Percentiles rank a stretch among this genome's conserved stretches.
These are phyloP conservation scores for Ramalina intermedia DNA, from an alignment of 495 filamentous ascomycete species.

Conservation along the genomic window DNA sequence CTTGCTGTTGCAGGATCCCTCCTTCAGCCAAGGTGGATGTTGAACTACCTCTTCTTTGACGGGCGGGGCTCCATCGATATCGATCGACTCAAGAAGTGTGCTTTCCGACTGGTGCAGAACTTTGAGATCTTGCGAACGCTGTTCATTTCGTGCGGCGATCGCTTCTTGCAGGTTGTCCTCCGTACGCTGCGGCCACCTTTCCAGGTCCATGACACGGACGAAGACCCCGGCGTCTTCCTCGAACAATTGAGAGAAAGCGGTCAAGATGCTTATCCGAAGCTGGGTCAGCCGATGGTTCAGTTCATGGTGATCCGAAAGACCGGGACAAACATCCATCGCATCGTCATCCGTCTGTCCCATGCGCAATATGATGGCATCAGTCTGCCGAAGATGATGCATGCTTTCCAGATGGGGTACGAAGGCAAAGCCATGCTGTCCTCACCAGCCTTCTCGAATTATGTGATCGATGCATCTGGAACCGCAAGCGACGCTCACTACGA, in stretches of 20 bases:
- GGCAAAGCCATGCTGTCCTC: slow-evolving; percentile 28
- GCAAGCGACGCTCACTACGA: slow-evolving; percentile 41
- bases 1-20: slow-evolving; percentile 47
- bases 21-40: slow-evolving; percentile 33
- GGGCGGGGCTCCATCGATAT: slow-evolving; percentile 33
- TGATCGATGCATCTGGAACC: slow-evolving; percentile 31
- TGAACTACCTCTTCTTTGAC: slow-evolving; percentile 46
- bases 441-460: slow-evolving; percentile 44
- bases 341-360: slow-evolving; percentile 54
- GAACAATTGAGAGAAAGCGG: slow-evolving; percentile 32
- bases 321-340: slow-evolving; percentile 34
- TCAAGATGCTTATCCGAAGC: slow-evolving; percentile 34
- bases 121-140: slow-evolving; percentile 60
- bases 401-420: slow-evolving; percentile 38
- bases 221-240: slow-evolving; percentile 35
- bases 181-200: slow-evolving; percentile 38
- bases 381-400: slow-evolving; percentile 44
- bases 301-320: slow-evolving; percentile 43
- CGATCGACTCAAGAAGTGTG: slow-evolving; percentile 29
- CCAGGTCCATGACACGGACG: slow-evolving; percentile 38
- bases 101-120: slow-evolving; percentile 28
- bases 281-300: slow-evolving; percentile 50
- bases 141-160: slow-evolving; percentile 41
- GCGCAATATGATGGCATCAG: slow-evolving; percentile 64
- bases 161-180: slow-evolving; percentile 48